phyloP scores from a whole-genome alignment of 208 protist species.

The Strigomonas galati region DNA sequence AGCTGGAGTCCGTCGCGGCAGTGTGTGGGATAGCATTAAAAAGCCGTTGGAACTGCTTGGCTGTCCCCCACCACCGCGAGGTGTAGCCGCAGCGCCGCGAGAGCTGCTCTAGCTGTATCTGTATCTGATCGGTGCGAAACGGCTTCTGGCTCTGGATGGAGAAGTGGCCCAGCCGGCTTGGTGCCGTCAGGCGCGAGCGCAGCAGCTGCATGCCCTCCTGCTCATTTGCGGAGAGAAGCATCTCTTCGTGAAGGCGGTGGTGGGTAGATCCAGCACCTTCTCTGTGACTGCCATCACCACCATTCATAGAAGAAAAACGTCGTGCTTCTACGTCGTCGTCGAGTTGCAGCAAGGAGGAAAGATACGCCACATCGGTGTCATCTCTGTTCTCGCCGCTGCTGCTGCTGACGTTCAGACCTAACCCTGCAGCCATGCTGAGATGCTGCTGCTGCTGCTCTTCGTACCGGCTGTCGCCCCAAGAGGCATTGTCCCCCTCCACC shows the following conservation, averaged over 20 bases:
- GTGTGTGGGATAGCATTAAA: slow-evolving; percentile 20
- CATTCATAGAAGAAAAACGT: not conserved
- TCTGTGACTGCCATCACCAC: not conserved
- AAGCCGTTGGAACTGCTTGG: slow-evolving; percentile 24
- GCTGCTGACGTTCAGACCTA: not conserved
- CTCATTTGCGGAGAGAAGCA: not conserved
- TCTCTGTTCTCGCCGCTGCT: too few species aligned
- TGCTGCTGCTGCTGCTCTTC: too few species aligned
- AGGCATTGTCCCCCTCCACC: too few species aligned
- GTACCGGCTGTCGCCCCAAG: too few species aligned
- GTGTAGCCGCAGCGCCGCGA: slow-evolving; percentile 24
- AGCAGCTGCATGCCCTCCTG: slow-evolving; percentile 15
- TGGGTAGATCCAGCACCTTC: too few species aligned
- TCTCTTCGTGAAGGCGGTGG: not conserved
- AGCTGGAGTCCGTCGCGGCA: slow-evolving; percentile 13
- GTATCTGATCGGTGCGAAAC: slow-evolving; percentile 12
- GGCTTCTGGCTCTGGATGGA: slow-evolving; percentile 19
- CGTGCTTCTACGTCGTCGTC: not conserved
- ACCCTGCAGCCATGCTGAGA: too few species aligned
- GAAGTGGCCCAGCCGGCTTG: not conserved
- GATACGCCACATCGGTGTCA: not conserved
- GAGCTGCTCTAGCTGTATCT: slow-evolving; percentile 21
- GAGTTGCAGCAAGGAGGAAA: not conserved
- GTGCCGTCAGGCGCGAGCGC: slow-evolving; percentile 6
- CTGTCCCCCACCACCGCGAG: slow-evolving; percentile 69